Evolutionary conservation across 129 eudicot genomes (phyloP).

Genomic region (Sambucus nigra): DNA sequence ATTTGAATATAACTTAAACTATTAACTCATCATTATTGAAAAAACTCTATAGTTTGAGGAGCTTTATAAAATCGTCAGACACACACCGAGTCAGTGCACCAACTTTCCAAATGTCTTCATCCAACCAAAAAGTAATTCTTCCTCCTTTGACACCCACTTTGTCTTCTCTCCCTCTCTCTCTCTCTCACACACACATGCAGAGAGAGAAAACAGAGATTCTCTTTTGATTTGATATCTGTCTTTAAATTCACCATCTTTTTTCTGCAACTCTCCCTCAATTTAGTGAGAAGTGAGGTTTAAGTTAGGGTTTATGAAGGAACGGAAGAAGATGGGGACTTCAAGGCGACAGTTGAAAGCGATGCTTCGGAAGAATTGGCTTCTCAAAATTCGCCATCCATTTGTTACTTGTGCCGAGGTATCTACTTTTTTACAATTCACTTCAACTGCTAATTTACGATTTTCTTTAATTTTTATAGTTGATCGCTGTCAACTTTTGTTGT

Average conservation of each 20-base stretch:
- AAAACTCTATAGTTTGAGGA: neutral
- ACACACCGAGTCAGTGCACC: conserved; percentile 15
- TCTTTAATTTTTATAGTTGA: too few relatives aligned
- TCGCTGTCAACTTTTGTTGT: neutral
- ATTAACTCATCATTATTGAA: too few relatives aligned
- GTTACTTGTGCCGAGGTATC: conserved; percentile 79
- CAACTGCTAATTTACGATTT: conserved; percentile 10
- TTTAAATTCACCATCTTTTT: neutral
- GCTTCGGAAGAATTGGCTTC: conserved; percentile 95
- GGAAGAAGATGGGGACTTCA: conserved; percentile 36
- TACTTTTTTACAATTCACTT: too few relatives aligned
- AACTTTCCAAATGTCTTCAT: conserved; percentile 15
- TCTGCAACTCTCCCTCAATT: neutral
- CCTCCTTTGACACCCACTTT: conserved; percentile 5
- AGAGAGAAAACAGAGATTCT: conserved; percentile 14
- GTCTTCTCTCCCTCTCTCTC: conserved; percentile 11
- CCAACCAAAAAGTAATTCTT: conserved; percentile 7
- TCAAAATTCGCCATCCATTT: conserved; percentile 87
- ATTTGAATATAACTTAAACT: too few relatives aligned
- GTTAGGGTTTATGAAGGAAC: conserved; percentile 29
- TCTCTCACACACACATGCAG: conserved; percentile 20
- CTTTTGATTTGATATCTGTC: neutral
- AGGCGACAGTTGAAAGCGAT: conserved; percentile 75
- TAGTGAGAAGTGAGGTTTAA: conserved; percentile 4
- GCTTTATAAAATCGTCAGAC: neutral